Evolutionary conservation across 2,329 filamentous ascomycete species (phyloP), one percentile per base, ranked within the genome.

Genomic region (Beauveria caledonica): DNA sequence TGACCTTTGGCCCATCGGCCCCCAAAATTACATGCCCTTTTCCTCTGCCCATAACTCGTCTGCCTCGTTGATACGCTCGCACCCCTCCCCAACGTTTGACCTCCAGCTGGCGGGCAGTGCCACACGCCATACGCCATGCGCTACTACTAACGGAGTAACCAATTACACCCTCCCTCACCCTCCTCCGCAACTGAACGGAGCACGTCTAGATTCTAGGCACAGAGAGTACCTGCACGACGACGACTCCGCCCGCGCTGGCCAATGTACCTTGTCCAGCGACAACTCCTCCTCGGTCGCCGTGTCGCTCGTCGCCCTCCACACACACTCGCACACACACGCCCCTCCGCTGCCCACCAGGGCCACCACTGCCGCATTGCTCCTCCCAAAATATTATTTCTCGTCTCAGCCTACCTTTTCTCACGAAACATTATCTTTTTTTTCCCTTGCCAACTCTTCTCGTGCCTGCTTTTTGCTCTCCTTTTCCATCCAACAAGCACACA

Each of bases 331-430:
- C 49, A 60, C 60, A 62, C 61, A 62, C 64, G 55, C 63, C 62
- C 64, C 62, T 54, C 52, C 63, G 66, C 67, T 66, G 50, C 55
- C 55, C 54, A 39, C 61, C 63, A 48, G 65, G 50, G 45, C 55
- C 54, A 39, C 61, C 63, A 48, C 61, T 64, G 62, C 65, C 64
- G 64, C 64, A 65, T 63, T 69, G 66, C 64, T 70, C 64, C 65
- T 69, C 71, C 71, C 70, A 73, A 73, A 73, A 73, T 73, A 73
- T 72, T 73, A 73, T 73, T 73, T 72, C 71, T 72, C 70, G 66
- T 61, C 64, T 55, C 60, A 58, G 46, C 59, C 64, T 66, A 65
- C 62, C 64, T 68, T 63, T 63, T 67, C 63, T 64, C 60, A 62
- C 63, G 63, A 52, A 40, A 54, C 53, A 54, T 42, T 52, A 44